Base-by-base conservation (phyloP, 228 moss, liverwort and hornwort genomes). In the Sphagnum magellanicum region DNA sequence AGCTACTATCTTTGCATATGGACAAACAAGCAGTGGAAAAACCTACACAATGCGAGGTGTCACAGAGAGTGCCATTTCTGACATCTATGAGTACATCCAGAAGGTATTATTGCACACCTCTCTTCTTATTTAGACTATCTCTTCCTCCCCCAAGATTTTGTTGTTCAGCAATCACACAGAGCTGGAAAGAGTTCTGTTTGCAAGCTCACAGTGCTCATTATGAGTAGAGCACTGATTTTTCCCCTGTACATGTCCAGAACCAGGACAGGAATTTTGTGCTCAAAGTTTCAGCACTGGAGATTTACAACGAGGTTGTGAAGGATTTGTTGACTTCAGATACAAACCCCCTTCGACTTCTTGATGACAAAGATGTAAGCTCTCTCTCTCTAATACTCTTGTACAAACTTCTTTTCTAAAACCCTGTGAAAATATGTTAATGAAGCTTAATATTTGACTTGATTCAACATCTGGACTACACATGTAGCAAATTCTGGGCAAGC, bases 11-110 rank as follows among this genome's bases (percentile, higher is more conserved):
- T 98, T 98, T 64, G 98, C 98, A 3, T 98, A 98, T 61, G 98
- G 98, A 6, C 98, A 98, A 73, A 98, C 94, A 46, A 98, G 98
- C 90, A 98, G 98, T 70, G 98, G 98, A 5, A 98, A 98, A 68
- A 98, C 98, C 6, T 98, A 74, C 76, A 98, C 98, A 5, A 98
- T 98, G 98, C 78, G 92, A 51, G 98, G 94, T 32, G 90, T 98
- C 73, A 98, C 92, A 5, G 94, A 98, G 71, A 90, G 81, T 63
- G 98, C 98, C 11, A 85, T 98, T 60, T 81, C 84, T 12, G 98
- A 98, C 68, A 98, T 98, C 52, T 98, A 92, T 59, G 74, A 79
- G 0, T 84, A 87, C 63, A 94, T 98, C 48, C 78, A 78, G 68
- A 84, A 61, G 79, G 93, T 55, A 32, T 32, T 32, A 32, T 32